Percentiles rank a stretch among this genome's conserved stretches.
Evolutionary conservation across 2,329 filamentous ascomycete genomes (phyloP).

Genomic region (Diaporthe velutina): DNA sequence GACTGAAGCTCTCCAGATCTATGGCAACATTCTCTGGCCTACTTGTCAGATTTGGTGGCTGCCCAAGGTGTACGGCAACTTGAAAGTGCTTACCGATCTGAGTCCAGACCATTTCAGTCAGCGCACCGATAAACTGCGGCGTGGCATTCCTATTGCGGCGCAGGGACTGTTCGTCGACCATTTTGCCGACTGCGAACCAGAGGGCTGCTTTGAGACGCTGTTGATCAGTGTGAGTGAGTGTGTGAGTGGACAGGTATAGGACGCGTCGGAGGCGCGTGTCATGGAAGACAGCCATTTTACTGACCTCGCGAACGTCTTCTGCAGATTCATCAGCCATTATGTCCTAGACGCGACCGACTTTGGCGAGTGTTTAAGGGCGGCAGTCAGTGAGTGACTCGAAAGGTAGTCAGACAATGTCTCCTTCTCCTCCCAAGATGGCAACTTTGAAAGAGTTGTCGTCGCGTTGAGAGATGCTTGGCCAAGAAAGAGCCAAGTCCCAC

Average conservation of each 20-base stretch:
- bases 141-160: slow-evolving; percentile 85
- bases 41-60: not conserved
- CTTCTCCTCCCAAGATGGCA: not conserved
- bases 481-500: not conserved
- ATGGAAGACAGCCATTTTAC: not conserved
- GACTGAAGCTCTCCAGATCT: slow-evolving; percentile 70
- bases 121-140: slow-evolving; percentile 87
- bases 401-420: not conserved
- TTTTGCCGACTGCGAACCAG: slow-evolving; percentile 87
- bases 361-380: no score
- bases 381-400: no score
- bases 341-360: not conserved
- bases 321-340: slow-evolving; percentile 49
- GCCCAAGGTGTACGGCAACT: not conserved
- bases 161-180: slow-evolving; percentile 87
- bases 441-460: not conserved
- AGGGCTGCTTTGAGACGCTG: slow-evolving; percentile 87
- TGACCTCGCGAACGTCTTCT: slow-evolving; percentile 50
- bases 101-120: slow-evolving; percentile 89
- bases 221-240: not conserved
- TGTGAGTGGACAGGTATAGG: not conserved
- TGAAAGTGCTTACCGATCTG: slow-evolving; percentile 77
- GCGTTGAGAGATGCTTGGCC: slow-evolving; percentile 1
- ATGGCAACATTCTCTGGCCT: slow-evolving; percentile 66
- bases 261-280: slow-evolving; percentile 28